These are phyloP conservation scores for Euphrasia confusa DNA, from an alignment of 257 asterid species.

Conservation along the genomic window DNA sequence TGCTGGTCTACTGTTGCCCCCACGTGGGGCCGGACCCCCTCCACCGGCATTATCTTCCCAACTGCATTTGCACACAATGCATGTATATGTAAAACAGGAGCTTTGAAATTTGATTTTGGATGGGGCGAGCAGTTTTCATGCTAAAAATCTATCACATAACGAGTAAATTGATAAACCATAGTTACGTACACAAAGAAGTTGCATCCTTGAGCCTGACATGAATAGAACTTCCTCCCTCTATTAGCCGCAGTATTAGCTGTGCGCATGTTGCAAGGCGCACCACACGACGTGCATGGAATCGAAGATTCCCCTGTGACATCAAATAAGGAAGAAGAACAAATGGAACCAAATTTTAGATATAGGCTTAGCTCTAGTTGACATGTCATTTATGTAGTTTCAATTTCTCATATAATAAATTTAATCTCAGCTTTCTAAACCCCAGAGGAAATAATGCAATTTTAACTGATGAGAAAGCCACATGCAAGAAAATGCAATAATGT, in stretches of 20 bases:
- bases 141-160: constrained; percentile 10
- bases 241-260: constrained; percentile 82
- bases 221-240: constrained; percentile 91
- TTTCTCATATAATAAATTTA: neutral
- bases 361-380: constrained; percentile 13
- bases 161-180: constrained; percentile 20
- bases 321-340: constrained; percentile 12
- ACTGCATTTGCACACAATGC: constrained; percentile 38
- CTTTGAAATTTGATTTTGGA: neutral
- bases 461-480: constrained; percentile 17
- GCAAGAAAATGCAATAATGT: neutral
- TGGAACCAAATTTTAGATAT: constrained; percentile 10
- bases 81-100: constrained; percentile 16
- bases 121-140: constrained; percentile 13
- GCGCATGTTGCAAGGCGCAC: constrained; percentile 65
- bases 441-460: neutral
- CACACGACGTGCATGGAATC: constrained; percentile 71
- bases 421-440: constrained; percentile 6
- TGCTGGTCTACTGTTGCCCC: constrained; percentile 36
- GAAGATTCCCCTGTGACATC: constrained; percentile 63
- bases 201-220: constrained; percentile 78
- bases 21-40: constrained; percentile 41
- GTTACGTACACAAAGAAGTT: constrained; percentile 78
- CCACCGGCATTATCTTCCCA: constrained; percentile 66
- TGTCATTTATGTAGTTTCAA: constrained; percentile 13